Base-by-base conservation (phyloP, 1,139 yeast species). In the Schwanniomyces etchellsii region DNA sequence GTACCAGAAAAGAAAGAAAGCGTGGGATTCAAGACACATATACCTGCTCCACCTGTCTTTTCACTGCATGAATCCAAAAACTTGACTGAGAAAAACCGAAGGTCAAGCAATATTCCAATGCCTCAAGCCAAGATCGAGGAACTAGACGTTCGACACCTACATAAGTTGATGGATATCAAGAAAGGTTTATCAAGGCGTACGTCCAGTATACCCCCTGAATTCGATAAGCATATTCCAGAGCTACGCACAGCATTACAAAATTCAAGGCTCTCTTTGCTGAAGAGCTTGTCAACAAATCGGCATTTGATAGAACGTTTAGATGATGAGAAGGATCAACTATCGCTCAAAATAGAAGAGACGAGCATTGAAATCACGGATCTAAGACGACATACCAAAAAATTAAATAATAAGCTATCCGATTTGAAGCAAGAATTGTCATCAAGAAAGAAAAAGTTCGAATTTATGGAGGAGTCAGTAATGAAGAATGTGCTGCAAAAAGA, bases 401-500 rank as follows among this genome's bases (percentile, higher is more conserved):
- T 45, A 6, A 36, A 36, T 5, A 45, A 45, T 29, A 48, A 45
- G 28, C 37, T 53, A 14, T 42, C 42, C 7, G 53, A 50, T 20
- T 25, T 51, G 5, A 36, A 43, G 14, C 38, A 36, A 14, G 36
- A 43, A 10, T 42, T 59, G 1, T 37, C 36, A 7, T 42, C 46
- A 4, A 38, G 38, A 29, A 38, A 43, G n/a, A 41, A 48, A 16
- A 43, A 46, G 28, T 52, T 55, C 28, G 57, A 52, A 15, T 45
- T 42, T 34, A 31, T 49, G 26, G 66, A 57, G 38, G 55, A 46
- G 7, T 39, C 47, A 4, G 46, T 59, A 11, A 50, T 59, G 37
- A 47, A 48, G 14, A 44, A 50, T 31, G 66, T 60, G 2, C 42
- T 43, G 21, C 49, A 48, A 31, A 47, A 47, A 31, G 67, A 60